A percentile compares a stretch with the other conserved stretches of the same genome.
These are phyloP conservation scores for Isatis lusitanica DNA, from an alignment of 441 rosid genomes.

Conservation along the genomic window DNA sequence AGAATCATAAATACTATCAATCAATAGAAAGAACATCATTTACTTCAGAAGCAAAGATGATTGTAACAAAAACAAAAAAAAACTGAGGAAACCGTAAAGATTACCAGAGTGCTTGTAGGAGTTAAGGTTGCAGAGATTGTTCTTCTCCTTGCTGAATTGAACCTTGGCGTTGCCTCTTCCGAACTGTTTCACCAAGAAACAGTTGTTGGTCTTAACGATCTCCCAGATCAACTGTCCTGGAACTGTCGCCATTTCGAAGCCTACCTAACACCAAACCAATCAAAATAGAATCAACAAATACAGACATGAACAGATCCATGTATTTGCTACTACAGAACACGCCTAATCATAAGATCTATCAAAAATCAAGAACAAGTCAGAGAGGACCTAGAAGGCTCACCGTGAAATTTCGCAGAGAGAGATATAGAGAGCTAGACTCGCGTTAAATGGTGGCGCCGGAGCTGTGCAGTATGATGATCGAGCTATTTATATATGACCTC, in stretches of 20 bases:
- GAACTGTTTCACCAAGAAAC: conserved; percentile 57
- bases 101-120: conserved; percentile 67
- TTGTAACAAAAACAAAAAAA: no score
- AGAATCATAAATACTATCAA: not conserved
- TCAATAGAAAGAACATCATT: not conserved
- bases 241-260: conserved; percentile 49
- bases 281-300: not conserved
- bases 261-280: not conserved
- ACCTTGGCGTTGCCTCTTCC: conserved; percentile 51
- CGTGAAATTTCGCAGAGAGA: conserved; percentile 8
- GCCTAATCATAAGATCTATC: not conserved
- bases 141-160: conserved; percentile 58
- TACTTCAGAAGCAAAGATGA: not conserved
- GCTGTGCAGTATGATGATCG: not conserved
- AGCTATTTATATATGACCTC: conserved; percentile 32
- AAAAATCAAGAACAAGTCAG: not conserved
- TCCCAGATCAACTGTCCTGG: conserved; percentile 68
- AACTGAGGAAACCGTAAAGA: not conserved
- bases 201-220: conserved; percentile 64
- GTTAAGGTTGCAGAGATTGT: conserved; percentile 63
- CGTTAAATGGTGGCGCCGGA: conserved; percentile 34
- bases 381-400: conserved; percentile 10
- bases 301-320: conserved; percentile 2
- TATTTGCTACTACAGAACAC: not conserved
- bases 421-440: not conserved